Evolutionary conservation across 2,329 filamentous ascomycete genomes (phyloP).

Genomic region (Lecanicillium sp.): DNA sequence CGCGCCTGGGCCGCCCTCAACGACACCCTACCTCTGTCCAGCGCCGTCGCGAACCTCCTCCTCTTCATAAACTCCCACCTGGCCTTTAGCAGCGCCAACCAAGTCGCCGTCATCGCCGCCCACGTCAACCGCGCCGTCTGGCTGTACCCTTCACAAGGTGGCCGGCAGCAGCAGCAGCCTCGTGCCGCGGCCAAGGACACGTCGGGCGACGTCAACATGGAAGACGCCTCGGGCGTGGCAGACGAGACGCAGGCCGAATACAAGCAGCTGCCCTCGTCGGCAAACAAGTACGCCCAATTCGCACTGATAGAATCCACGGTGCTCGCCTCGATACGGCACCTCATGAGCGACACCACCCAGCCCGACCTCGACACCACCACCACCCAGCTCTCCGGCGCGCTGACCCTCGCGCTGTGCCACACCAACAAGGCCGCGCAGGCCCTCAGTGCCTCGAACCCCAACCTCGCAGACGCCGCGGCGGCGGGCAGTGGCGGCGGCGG

Average conservation of each 20-base stretch:
- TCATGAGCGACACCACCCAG: conserved; percentile 62
- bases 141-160: conserved; percentile 63
- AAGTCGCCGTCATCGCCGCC: conserved; percentile 84
- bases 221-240: conserved; percentile 31
- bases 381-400: conserved; percentile 82
- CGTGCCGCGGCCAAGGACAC: conserved; percentile 16
- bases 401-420: conserved; percentile 82
- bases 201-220: conserved; percentile 53
- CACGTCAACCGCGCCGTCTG: conserved; percentile 82
- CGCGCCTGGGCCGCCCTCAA: conserved; percentile 82
- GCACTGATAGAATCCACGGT: conserved; percentile 78
- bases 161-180: conserved; percentile 12
- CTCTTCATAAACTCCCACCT: conserved; percentile 97
- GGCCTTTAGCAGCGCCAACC: conserved; percentile 87
- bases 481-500: too few species aligned
- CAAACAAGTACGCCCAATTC: conserved; percentile 93
- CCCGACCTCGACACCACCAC: conserved; percentile 64
- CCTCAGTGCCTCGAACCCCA: conserved; percentile 48
- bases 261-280: conserved; percentile 34
- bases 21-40: conserved; percentile 67
- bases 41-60: conserved; percentile 79
- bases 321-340: conserved; percentile 61
- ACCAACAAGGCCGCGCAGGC: conserved; percentile 75
- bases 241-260: conserved; percentile 16
- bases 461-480: conserved; percentile 28